A percentile compares a stretch with the other conserved stretches of the same genome.
Conservation (phyloP, 2,329 filamentous ascomycete genomes). For the Coleophoma cylindrospora region DNA sequence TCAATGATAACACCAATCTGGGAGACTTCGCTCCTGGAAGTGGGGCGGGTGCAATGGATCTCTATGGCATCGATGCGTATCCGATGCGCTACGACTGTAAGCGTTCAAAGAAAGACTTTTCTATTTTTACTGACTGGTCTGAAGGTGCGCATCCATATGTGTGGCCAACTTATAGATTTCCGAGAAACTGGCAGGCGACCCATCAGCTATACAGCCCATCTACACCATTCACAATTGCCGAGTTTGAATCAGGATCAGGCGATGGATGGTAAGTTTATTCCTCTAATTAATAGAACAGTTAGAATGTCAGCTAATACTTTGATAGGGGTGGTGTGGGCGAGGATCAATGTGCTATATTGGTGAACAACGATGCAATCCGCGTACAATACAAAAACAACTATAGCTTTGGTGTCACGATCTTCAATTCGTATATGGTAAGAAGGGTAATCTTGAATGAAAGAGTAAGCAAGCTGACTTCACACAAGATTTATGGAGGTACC, state of each 20-base stretch:
- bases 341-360: constrained; percentile 52
- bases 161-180: not conserved
- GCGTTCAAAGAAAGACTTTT: too few relatives aligned
- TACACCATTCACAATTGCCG: constrained; percentile 54
- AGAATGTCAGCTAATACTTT: too few relatives aligned
- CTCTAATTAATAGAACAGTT: too few relatives aligned
- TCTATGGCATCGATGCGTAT: constrained; percentile 30
- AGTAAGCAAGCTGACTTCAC: constrained; percentile 19
- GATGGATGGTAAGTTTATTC: constrained; percentile 10
- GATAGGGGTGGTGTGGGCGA: too few relatives aligned
- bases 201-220: constrained; percentile 55
- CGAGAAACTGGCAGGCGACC: constrained; percentile 44
- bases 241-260: constrained; percentile 44
- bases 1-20: constrained; percentile 36
- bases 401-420: constrained; percentile 56
- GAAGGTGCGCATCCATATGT: too few relatives aligned
- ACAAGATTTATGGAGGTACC: constrained; percentile 58
- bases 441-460: too few relatives aligned
- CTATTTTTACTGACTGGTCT: too few relatives aligned
- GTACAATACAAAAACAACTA: constrained; percentile 73
- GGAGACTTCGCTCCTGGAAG: constrained; percentile 2
- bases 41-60: constrained; percentile 9
- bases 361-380: constrained; percentile 64
- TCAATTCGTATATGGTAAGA: constrained; percentile 64
- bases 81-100: too few relatives aligned